Base-by-base conservation (phyloP, 305 asterid species). In the Plantago coronopus region DNA sequence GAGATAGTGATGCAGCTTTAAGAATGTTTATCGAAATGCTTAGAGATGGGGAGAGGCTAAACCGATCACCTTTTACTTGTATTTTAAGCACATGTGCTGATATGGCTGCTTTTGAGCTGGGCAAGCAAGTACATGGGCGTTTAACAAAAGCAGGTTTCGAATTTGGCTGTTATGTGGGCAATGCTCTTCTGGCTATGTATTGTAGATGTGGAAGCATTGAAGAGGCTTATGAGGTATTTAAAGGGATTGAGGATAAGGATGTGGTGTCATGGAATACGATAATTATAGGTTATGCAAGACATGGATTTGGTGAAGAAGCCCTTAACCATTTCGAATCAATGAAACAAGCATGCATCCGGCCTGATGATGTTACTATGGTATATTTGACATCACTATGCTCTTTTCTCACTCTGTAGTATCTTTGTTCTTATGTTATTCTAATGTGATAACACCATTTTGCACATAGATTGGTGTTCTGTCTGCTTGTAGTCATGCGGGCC, bases 301-400 rank as follows among this genome's bases (percentile, higher is more conserved):
- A 87, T 71, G 97, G 97, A 55, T 91, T 85, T 70, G 91, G 94
- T 21, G 66, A 69, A 73, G 81, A 81, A 72, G 91, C 96, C 74
- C 89, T 91, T 21, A 54, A 74, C 47, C 77, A 78, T 68, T 88
- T 91, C 43, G 83, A 88, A 55, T 57, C 64, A 54, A 88, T 91
- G 97, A 82, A 80, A 61, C 79, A 63, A 45, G 69, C 62, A 0
- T 61, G 77, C 51, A 54, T 81, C 69, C 77, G 57, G 62, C 97
- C 96, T 21, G 94, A 91, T 70, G 96, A 88, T 51, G 87, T 91
- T 63, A 91, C 97, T 74, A 83, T 91, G 97, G 97, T 89, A 84
- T 74, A 34, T 62, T 61, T 51, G 17, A 27, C 20, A 21, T 53
- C 40, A 50, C 37, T 57, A 2, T 17, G 7, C 3, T 11, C 23